Evolutionary conservation across 2,329 filamentous ascomycete genomes (phyloP).

Genomic region (Podosphaera fusca): DNA sequence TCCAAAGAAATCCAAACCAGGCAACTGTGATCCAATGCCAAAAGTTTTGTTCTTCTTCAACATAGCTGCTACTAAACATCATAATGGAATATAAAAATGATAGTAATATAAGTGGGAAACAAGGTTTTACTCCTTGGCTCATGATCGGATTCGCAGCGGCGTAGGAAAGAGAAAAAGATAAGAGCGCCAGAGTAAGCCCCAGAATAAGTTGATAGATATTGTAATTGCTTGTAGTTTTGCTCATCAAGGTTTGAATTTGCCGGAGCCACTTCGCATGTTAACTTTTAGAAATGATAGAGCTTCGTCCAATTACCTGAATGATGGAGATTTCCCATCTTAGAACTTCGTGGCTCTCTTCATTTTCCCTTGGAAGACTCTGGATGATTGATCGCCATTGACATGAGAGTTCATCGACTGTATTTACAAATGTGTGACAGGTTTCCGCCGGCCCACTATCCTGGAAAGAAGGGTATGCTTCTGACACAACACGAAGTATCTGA

Average conservation of each 20-base stretch:
- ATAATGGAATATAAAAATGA: slow-evolving; percentile 49
- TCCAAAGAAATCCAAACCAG: slow-evolving; percentile 36
- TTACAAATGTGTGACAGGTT: slow-evolving; percentile 8
- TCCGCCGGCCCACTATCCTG: slow-evolving; percentile 13
- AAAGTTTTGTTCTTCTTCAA: slow-evolving; percentile 95
- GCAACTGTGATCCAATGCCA: slow-evolving; percentile 79
- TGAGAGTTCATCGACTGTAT: slow-evolving; percentile 30
- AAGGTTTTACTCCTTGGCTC: slow-evolving; percentile 12
- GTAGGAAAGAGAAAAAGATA: slow-evolving; percentile 16
- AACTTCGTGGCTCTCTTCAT: slow-evolving; percentile 13
- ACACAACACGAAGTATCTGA: slow-evolving; percentile 58
- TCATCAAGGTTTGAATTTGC: slow-evolving; percentile 49
- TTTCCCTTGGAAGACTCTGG: slow-evolving; percentile 6
- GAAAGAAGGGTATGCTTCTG: slow-evolving; percentile 44
- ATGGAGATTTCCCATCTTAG: slow-evolving; percentile 22
- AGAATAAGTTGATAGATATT: slow-evolving; percentile 37
- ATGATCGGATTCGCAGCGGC: slow-evolving; percentile 21
- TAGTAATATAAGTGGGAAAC: slow-evolving; percentile 25
- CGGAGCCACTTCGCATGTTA: slow-evolving; percentile 17
- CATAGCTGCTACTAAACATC: slow-evolving; percentile 97
- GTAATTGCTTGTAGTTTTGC: slow-evolving; percentile 82
- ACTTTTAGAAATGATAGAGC: background rate
- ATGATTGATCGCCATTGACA: slow-evolving; percentile 40
- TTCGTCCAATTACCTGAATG: slow-evolving; percentile 15
- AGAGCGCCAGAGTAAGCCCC: slow-evolving; percentile 21